Percentiles rank a stretch among this genome's conserved stretches.
These are phyloP conservation scores for Coniella lustricola DNA, from an alignment of 2,329 filamentous ascomycete genomes.

Conservation along the genomic window DNA sequence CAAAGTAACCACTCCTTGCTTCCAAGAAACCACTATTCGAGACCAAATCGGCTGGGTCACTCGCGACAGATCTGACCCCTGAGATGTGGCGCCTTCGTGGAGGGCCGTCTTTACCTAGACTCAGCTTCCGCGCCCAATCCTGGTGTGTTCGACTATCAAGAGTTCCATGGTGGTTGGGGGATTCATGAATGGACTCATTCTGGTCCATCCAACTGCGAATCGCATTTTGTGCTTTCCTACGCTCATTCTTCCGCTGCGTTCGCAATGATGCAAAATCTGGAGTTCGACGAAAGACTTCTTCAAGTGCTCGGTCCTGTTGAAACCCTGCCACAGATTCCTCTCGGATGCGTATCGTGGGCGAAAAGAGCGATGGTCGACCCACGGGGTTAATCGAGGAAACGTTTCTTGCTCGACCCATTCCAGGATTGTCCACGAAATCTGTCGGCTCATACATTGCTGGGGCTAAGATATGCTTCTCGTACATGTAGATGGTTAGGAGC, in stretches of 20 bases:
- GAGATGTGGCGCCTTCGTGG: constrained; percentile 44
- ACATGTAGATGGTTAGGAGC: constrained; percentile 77
- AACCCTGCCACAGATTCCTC: constrained; percentile 85
- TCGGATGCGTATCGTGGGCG: constrained; percentile 62
- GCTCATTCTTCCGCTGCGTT: constrained; percentile 54
- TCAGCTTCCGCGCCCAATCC: constrained; percentile 47
- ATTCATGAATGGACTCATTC: constrained; percentile 44
- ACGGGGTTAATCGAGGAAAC: constrained; percentile 54
- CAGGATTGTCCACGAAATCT: constrained; percentile 71
- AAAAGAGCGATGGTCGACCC: constrained; percentile 59
- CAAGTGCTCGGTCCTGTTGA: constrained; percentile 81
- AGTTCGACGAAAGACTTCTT: constrained; percentile 78
- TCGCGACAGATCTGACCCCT: constrained; percentile 52
- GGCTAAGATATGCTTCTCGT: constrained; percentile 75
- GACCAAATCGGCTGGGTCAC: constrained; percentile 56
- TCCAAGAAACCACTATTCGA: constrained; percentile 40
- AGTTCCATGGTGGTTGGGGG: constrained; percentile 42
- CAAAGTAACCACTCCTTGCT: constrained; percentile 29
- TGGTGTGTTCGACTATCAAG: constrained; percentile 37
- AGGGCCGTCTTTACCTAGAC: constrained; percentile 39
- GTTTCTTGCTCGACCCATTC: constrained; percentile 40
- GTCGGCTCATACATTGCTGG: constrained; percentile 72
- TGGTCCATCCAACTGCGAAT: constrained; percentile 89
- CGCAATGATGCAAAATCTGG: constrained; percentile 58
- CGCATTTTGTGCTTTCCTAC: constrained; percentile 69